Evolutionary conservation across 179 eudicot genomes (phyloP).

Genomic region (Corrigiola litoralis): DNA sequence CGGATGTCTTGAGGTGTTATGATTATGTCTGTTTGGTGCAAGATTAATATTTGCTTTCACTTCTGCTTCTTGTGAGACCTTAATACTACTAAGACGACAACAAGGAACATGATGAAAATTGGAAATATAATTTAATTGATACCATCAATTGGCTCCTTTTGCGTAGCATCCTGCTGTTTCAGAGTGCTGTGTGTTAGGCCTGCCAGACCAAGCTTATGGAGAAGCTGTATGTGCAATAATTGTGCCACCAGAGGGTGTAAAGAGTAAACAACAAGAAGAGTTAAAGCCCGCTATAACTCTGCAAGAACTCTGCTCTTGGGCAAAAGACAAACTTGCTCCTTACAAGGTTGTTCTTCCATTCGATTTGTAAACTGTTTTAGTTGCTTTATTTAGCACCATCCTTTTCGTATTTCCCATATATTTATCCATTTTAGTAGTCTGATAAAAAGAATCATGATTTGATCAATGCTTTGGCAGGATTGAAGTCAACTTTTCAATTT

Average conservation of each 20-base stretch:
- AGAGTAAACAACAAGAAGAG: conserved; percentile 48
- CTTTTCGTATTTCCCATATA: too few species aligned
- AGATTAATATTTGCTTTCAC: not conserved
- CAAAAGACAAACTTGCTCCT: conserved; percentile 90
- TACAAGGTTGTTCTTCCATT: conserved; percentile 62
- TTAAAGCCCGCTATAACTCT: conserved; percentile 66
- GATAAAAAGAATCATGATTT: too few species aligned
- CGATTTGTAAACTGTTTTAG: too few species aligned
- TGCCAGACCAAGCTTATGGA: conserved; percentile 78
- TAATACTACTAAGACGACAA: not conserved
- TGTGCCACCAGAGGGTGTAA: conserved; percentile 64
- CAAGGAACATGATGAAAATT: too few species aligned
- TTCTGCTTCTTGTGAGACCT: not conserved
- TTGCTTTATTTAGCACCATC: too few species aligned
- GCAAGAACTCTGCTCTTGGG: conserved; percentile 73
- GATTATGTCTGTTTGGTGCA: not conserved
- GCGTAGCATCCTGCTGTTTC: conserved; percentile 79
- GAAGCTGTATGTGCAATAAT: conserved; percentile 83
- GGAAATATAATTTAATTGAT: too few species aligned
- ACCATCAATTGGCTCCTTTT: conserved; percentile 3
- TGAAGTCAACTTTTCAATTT: not conserved
- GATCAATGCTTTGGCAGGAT: too few species aligned
- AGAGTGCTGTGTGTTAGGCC: conserved; percentile 93
- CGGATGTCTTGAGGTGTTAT: not conserved
- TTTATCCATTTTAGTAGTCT: too few species aligned